Base-by-base conservation (phyloP, 805 yeast species). In the Diddensiella santjacobensis region DNA sequence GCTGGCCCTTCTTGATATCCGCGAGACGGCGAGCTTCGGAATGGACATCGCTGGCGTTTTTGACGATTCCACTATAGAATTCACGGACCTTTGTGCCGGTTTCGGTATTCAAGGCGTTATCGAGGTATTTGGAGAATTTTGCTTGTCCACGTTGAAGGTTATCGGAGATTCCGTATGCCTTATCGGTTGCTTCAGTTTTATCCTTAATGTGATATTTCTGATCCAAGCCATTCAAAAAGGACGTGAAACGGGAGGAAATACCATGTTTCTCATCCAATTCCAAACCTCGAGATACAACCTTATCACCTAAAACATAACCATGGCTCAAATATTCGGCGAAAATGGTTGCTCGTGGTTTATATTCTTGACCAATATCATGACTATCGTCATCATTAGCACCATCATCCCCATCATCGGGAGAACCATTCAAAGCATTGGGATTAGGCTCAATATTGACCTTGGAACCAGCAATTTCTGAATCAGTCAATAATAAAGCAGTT, bases 11-110 rank as follows among this genome's bases (percentile, higher is more conserved):
- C 65, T 82, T 78, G 60, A 83, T 59, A 31, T 77, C 83, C 18
- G 84, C 84, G 61, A 85, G 72, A 58, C 91, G 73, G 55, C 73
- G 72, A 19, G 95, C 95, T 67, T 85, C 91, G 47, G 71, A 74
- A 64, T 86, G 90, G 42, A 85, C 85, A 48, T 80, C 81, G 45
- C 69, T 67, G 1, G 76, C 84, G 55, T 81, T 84, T 49, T 70
- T 71, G 15, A 76, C 76, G 35, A 79, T 73, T 22, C 63, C 73
- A 26, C 75, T 67, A 66, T 85, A 86, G 64, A 81, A 83, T 8
- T 69, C 68, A 57, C 80, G 83, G 41, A 85, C 69, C 63, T 73
- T 81, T 20, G 77, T 63, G 3, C 93, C 93, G 47, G 66, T 61
- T 20, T 57, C 62, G 15, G 71, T 67, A 39, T 60, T 58, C 38